Base-by-base conservation (phyloP, 371 early-diverging fungal genomes). In the Smittium culicis region DNA sequence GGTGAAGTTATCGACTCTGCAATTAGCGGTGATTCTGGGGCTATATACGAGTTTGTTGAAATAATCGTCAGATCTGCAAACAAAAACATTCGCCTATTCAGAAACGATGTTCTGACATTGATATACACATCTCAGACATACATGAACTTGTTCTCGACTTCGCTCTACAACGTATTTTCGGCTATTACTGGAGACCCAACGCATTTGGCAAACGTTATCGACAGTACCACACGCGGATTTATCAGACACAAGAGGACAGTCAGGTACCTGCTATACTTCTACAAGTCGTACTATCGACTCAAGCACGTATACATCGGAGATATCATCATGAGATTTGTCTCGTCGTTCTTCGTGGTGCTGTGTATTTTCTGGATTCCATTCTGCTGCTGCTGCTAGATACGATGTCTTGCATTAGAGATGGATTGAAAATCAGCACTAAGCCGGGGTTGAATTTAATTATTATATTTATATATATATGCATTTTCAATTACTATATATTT, bases 351-450 rank as follows among this genome's bases (percentile, higher is more conserved):
- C 14, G 24, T 63, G 28, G n/a, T 63, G 5, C n/a, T 63, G 33
- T 30, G 2, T 32, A 31, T 63, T 31, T 30, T 63, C 63, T 63
- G 63, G 63, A 35, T 63, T 24, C 63, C 63, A 63, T 32, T 63
- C 63, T 63, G 63, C 33, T 63, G 63, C 33, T 63, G 63, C 63
- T 63, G 63, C 35, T 63, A 63, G 32, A 5, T 33, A n/a, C n/a
- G 32, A 63, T 45, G 5, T 45, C 11, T 45, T 45, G 5, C 20
- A 11, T 45, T 45, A 11, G 45, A 20, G 45, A 20, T 5, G 45
- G 45, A n/a, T n/a, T n/a, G n/a, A n/a, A n/a, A n/a, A n/a, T n/a
- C n/a, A n/a, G n/a, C n/a, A n/a, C n/a, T n/a, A n/a, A n/a, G n/a
- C n/a, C n/a, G n/a, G n/a, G n/a, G n/a, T n/a, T n/a, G n/a, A n/a